phyloP scores from a whole-genome alignment of 1,139 yeast species.

The Chernovozyma aurita region DNA sequence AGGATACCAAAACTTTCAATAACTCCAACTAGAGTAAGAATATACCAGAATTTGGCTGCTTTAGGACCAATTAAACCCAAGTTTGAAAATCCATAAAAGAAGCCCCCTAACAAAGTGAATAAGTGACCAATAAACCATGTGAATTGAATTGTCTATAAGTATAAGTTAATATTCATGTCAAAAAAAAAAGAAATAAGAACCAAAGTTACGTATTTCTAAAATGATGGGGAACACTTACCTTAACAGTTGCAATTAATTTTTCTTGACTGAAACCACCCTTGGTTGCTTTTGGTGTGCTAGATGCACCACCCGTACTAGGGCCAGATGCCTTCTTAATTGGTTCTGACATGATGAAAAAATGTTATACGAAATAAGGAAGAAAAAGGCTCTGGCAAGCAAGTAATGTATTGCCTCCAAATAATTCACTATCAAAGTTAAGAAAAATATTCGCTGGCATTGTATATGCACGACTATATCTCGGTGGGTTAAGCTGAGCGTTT shows the following conservation, averaged over 20 bases:
- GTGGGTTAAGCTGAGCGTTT: too few species aligned
- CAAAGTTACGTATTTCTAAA: too few species aligned
- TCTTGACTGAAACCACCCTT: conserved; percentile 7
- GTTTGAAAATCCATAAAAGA: conserved; percentile 37
- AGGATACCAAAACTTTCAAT: conserved; percentile 76
- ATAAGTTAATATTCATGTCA: conserved; percentile 11
- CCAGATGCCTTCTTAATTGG: conserved; percentile 1
- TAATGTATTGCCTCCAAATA: too few species aligned
- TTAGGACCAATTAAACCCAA: conserved; percentile 12
- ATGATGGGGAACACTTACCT: conserved; percentile 6
- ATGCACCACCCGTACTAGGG: conserved; percentile 1
- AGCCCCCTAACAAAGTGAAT: conserved; percentile 51
- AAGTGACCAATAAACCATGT: conserved; percentile 73
- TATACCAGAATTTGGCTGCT: conserved; percentile 48
- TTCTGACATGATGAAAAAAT: conserved; percentile 1
- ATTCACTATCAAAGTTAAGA: too few species aligned
- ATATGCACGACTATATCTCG: too few species aligned
- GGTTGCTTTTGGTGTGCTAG: conserved; percentile 7
- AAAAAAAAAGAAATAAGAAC: too few species aligned
- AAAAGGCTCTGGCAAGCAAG: too few species aligned
- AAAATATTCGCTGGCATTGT: too few species aligned
- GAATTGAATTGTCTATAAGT: conserved; percentile 43
- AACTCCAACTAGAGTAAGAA: conserved; percentile 59
- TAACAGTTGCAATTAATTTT: conserved; percentile 10
- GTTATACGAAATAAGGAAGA: too few species aligned